Conservation (phyloP, 495 filamentous ascomycete species). For the Entonaema liquescens region DNA sequence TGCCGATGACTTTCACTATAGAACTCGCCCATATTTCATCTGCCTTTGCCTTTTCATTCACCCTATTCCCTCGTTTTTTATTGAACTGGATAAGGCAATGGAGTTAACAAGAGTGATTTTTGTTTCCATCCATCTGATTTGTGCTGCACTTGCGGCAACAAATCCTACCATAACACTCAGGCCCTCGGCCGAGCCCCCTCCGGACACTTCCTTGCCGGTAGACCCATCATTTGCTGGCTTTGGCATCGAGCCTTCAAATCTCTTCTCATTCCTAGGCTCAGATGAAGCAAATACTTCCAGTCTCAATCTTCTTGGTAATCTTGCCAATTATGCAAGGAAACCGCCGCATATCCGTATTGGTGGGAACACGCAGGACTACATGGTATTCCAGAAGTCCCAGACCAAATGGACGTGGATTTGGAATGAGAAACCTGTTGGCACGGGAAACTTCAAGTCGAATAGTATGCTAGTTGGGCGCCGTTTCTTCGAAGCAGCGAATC, state of each 20-base stretch:
- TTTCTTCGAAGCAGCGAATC: constrained; percentile 49
- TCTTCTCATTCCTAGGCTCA: constrained; percentile 51
- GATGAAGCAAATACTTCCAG: constrained; percentile 43
- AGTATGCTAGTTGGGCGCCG: constrained; percentile 46
- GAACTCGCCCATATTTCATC: too few relatives aligned
- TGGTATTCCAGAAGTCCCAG: constrained; percentile 43
- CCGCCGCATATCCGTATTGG: constrained; percentile 50
- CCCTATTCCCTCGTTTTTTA: not conserved
- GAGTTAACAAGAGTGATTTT: not conserved
- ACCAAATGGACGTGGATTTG: constrained; percentile 33
- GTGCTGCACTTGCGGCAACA: not conserved
- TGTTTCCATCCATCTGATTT: too few relatives aligned
- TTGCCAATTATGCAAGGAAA: constrained; percentile 49
- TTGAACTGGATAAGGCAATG: not conserved
- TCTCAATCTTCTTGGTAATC: constrained; percentile 48
- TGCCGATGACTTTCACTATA: too few relatives aligned
- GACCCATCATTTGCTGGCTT: constrained; percentile 49
- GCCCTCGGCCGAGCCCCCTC: constrained; percentile 18
- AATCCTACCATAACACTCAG: constrained; percentile 11
- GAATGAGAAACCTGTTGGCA: constrained; percentile 36
- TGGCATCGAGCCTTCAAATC: constrained; percentile 53
- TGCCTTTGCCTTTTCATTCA: not conserved
- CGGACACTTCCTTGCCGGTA: constrained; percentile 15
- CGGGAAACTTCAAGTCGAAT: constrained; percentile 39
- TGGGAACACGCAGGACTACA: constrained; percentile 53